Evolutionary conservation across 257 asterid species (phyloP).

Genomic region (Paraleonurus japonicus): DNA sequence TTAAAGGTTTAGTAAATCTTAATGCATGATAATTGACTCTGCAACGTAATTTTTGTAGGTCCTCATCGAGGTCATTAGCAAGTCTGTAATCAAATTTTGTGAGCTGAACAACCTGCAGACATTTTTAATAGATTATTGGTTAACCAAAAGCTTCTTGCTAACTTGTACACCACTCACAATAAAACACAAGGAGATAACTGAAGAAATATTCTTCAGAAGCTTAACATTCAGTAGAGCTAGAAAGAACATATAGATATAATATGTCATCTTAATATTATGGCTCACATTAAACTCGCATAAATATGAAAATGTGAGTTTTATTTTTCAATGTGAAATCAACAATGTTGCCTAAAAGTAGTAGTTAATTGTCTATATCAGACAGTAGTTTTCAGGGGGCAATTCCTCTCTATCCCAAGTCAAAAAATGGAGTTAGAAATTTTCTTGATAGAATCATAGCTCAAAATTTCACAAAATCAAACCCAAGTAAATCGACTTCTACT

Average conservation of each 20-base stretch:
- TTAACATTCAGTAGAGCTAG: neutral
- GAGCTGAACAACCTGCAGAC: constrained; percentile 93
- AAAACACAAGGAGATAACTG: constrained; percentile 15
- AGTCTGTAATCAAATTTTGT: constrained; percentile 98
- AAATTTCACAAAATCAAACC: constrained; percentile 15
- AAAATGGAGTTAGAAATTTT: neutral
- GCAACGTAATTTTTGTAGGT: constrained; percentile 87
- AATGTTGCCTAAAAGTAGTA: neutral
- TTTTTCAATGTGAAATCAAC: neutral
- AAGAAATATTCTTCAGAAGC: neutral
- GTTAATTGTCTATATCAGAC: neutral
- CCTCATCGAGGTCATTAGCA: constrained; percentile 81
- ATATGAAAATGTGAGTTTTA: constrained; percentile 5
- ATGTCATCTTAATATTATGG: neutral
- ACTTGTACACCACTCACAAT: constrained; percentile 6
- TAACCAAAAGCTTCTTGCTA: constrained; percentile 20
- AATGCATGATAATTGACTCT: constrained; percentile 93
- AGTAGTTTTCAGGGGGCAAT: neutral
- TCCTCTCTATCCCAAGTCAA: neutral
- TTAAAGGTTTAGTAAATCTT: constrained; percentile 80
- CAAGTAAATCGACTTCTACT: constrained; percentile 9
- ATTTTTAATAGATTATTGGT: constrained; percentile 13
- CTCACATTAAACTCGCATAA: constrained; percentile 4
- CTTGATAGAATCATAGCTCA: constrained; percentile 7
- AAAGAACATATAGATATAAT: constrained; percentile 1